A percentile compares a stretch with the other conserved stretches of the same genome.
Conservation (phyloP, 164 flowering plant genomes). For the Vitis cinerea region DNA sequence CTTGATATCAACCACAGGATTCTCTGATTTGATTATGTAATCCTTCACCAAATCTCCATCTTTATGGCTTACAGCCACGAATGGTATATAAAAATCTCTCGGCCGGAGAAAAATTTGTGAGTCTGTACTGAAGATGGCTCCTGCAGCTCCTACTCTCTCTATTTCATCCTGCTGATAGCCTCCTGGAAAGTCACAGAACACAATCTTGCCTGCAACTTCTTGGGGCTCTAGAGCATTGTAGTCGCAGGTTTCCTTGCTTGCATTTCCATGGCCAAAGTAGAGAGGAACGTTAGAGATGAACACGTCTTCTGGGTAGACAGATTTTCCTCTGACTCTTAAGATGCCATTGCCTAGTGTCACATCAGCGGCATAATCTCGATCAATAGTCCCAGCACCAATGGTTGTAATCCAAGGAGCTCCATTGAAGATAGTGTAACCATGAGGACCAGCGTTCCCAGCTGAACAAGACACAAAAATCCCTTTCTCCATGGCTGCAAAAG, state of each 20-base stretch:
- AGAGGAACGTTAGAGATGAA: constrained; percentile 22
- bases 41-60: constrained; percentile 23
- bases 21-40: constrained; percentile 8
- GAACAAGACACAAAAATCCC: constrained; percentile 40
- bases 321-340: constrained; percentile 23
- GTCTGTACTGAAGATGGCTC: constrained; percentile 26
- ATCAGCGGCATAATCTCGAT: constrained; percentile 19
- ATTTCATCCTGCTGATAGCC: constrained; percentile 4
- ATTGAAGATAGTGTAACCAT: constrained; percentile 20
- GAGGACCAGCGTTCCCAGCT: constrained; percentile 40
- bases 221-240: constrained; percentile 15
- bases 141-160: constrained; percentile 19
- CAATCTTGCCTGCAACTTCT: constrained; percentile 33
- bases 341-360: constrained; percentile 25
- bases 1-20: constrained; percentile 19
- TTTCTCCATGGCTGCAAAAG: constrained; percentile 44
- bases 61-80: constrained; percentile 14
- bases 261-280: constrained; percentile 35
- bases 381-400: constrained; percentile 39
- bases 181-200: constrained; percentile 22
- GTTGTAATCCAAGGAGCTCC: constrained; percentile 55
- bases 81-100: constrained; percentile 17
- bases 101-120: constrained; percentile 3
- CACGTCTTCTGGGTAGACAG: constrained; percentile 33
- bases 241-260: constrained; percentile 26